Conservation (phyloP, 2,329 filamentous ascomycete genomes). For the Fusarium nodosum region DNA sequence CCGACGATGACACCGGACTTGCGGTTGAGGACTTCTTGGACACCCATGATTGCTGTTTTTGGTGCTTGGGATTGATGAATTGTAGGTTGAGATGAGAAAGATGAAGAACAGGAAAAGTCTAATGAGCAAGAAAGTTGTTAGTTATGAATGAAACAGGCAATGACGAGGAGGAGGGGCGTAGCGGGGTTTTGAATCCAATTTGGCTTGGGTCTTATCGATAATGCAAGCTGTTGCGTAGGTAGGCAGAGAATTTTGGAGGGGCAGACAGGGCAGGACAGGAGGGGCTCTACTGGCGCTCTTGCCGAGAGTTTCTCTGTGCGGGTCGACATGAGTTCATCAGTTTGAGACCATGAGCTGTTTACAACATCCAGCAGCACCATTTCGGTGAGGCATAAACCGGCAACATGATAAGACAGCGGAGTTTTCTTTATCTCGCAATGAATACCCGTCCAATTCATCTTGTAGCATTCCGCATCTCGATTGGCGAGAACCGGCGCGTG, state of each 20-base stretch:
- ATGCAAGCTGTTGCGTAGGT: conserved; percentile 27
- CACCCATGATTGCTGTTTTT: conserved; percentile 56
- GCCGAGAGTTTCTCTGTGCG: conserved; percentile 42
- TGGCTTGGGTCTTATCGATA: conserved; percentile 47
- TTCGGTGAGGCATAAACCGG: conserved; percentile 46
- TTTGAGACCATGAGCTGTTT: conserved; percentile 45
- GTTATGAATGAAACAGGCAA: conserved; percentile 44
- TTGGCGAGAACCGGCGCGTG: conserved; percentile 38
- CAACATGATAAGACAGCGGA: conserved; percentile 41
- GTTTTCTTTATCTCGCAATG: conserved; percentile 31
- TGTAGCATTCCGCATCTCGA: conserved; percentile 39
- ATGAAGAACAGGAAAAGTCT: conserved; percentile 38
- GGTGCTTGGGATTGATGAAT: conserved; percentile 29
- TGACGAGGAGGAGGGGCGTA: conserved; percentile 42
- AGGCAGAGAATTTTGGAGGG: conserved; percentile 31
- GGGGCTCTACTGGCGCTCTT: conserved; percentile 37
- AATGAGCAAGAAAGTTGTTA: conserved; percentile 45
- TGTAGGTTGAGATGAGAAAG: conserved; percentile 39
- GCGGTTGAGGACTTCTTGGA: conserved; percentile 61
- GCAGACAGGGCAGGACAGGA: conserved; percentile 35
- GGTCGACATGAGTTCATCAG: conserved; percentile 45
- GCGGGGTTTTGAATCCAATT: conserved; percentile 48
- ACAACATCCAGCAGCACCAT: conserved; percentile 40
- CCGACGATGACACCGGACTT: conserved; percentile 69
- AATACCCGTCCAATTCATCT: conserved; percentile 40